Conservation (phyloP, 495 filamentous ascomycete species). For the Penicillium ochrochloron region DNA sequence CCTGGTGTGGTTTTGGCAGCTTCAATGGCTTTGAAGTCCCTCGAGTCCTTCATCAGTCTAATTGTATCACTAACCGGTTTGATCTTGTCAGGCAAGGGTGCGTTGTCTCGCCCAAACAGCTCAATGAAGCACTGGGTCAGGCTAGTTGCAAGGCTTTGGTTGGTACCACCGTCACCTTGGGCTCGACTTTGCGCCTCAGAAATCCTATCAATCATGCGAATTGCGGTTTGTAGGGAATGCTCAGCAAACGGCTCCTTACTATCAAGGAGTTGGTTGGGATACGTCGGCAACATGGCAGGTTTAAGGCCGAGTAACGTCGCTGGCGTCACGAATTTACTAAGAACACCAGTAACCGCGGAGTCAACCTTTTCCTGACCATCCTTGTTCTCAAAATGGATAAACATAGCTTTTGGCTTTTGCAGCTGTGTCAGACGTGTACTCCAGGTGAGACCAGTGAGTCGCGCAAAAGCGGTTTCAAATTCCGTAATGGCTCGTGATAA, state of each 20-base stretch:
- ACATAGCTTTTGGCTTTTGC: not conserved
- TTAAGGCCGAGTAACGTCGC: not conserved
- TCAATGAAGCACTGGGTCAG: not conserved
- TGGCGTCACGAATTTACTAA: not conserved
- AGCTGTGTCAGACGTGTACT: not conserved
- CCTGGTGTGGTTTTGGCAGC: not conserved
- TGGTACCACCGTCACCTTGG: not conserved
- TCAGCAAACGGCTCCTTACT: not conserved
- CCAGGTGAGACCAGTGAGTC: not conserved
- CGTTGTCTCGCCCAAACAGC: not conserved
- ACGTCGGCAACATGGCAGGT: not conserved
- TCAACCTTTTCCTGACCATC: not conserved
- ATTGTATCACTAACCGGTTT: not conserved
- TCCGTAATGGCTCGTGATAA: not conserved
- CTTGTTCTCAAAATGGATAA: not conserved
- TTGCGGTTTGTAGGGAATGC: not conserved
- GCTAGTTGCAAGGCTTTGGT: not conserved
- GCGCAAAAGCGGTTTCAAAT: not conserved
- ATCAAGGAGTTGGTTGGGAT: not conserved
- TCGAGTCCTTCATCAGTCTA: not conserved
- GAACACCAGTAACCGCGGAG: not conserved
- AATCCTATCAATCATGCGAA: not conserved
- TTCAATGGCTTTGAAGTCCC: not conserved
- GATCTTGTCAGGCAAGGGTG: not conserved
- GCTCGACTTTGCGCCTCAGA: not conserved